phyloP scores from a whole-genome alignment of 495 filamentous ascomycete species.

The Aspergillus homomorphus region DNA sequence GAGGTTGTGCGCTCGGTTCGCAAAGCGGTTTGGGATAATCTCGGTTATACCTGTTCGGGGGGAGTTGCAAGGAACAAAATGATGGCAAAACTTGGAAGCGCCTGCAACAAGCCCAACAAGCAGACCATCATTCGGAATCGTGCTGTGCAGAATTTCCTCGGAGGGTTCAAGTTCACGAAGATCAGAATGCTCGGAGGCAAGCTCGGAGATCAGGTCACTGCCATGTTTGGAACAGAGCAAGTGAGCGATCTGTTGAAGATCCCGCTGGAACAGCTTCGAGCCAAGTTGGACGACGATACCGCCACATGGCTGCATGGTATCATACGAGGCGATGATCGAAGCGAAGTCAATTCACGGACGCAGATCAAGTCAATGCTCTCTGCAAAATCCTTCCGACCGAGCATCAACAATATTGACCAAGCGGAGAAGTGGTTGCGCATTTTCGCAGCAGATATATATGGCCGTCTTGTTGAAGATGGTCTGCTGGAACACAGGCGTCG shows the following conservation, averaged over 20 bases:
- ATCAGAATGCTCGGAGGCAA: conserved; percentile 97
- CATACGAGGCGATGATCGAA: conserved; percentile 79
- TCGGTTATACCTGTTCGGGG: conserved; percentile 87
- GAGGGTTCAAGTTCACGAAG: conserved; percentile 89
- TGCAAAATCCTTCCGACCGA: conserved; percentile 90
- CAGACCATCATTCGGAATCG: conserved; percentile 88
- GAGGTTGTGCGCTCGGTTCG: conserved; percentile 83
- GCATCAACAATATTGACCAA: conserved; percentile 75
- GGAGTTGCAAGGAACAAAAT: conserved; percentile 91
- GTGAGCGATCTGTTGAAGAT: conserved; percentile 73
- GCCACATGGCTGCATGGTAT: conserved; percentile 85
- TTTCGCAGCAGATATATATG: conserved; percentile 89
- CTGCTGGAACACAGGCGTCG: conserved; percentile 84
- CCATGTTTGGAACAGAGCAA: conserved; percentile 73
- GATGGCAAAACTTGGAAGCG: conserved; percentile 89
- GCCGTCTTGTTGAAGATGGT: conserved; percentile 86
- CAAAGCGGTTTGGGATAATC: conserved; percentile 56
- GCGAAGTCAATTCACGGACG: conserved; percentile 86
- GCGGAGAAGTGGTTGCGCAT: conserved; percentile 85
- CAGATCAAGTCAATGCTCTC: conserved; percentile 98
- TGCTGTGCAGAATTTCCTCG: conserved; percentile 76
- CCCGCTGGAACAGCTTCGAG: conserved; percentile 72
- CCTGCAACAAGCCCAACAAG: conserved; percentile 85
- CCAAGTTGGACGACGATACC: conserved; percentile 78
- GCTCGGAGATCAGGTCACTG: conserved; percentile 78